These are phyloP conservation scores for Pseudogymnoascus sp. DNA, from an alignment of 2,329 filamentous ascomycete species.

Conservation along the genomic window DNA sequence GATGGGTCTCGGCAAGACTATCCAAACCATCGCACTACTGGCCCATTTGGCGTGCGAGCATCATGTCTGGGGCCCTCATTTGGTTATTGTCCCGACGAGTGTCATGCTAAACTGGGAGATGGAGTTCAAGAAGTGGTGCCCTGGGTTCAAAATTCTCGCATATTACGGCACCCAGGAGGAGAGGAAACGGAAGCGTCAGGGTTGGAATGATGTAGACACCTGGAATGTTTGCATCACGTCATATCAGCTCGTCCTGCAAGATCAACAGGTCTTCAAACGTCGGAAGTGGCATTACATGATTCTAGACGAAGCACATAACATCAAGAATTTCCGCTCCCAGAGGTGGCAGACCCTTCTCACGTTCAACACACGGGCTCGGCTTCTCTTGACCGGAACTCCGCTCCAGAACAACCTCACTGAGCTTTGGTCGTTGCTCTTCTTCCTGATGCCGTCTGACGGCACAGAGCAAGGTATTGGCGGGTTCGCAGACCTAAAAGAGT, in stretches of 20 bases:
- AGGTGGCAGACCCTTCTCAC: conserved; percentile 92
- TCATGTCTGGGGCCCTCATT: conserved; percentile 88
- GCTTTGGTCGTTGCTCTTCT: conserved; percentile 93
- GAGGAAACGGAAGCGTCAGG: conserved; percentile 78
- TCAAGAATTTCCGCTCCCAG: conserved; percentile 98
- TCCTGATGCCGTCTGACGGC: conserved; percentile 81
- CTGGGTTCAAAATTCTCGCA: conserved; percentile 93
- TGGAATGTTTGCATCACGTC: conserved; percentile 99
- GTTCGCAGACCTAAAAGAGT: conserved; percentile 91
- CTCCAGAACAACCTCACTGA: conserved; percentile 96
- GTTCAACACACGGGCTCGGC: conserved; percentile 80
- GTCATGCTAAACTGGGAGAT: conserved; percentile 99
- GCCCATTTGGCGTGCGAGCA: conserved; percentile 87
- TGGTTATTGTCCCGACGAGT: conserved; percentile 93
- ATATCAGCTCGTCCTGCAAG: conserved; percentile 90
- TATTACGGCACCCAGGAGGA: conserved; percentile 96
- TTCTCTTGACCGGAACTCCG: conserved; percentile 87
- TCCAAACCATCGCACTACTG: conserved; percentile 90
- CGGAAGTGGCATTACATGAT: conserved; percentile 97
- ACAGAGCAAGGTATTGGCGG: conserved; percentile 69
- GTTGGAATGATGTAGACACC: conserved; percentile 86
- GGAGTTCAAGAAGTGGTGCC: conserved; percentile 99
- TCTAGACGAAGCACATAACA: conserved; percentile 96
- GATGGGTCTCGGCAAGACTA: conserved; percentile 97
- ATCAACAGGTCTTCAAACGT: conserved; percentile 87